Evolutionary conservation across 129 eudicot species (phyloP).

Genomic region (Tanacetum coccineum): DNA sequence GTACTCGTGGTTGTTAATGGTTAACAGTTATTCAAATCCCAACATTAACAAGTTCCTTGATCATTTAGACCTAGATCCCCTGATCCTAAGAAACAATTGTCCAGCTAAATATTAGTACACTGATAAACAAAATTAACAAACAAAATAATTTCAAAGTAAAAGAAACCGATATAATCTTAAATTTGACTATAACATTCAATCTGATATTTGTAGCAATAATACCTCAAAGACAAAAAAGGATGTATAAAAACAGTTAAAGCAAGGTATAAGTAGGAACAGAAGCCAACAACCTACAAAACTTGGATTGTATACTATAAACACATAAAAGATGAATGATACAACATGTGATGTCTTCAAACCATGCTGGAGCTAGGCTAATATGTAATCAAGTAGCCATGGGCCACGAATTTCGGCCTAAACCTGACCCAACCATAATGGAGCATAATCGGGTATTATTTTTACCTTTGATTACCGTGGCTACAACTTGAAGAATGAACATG

Average conservation of each 20-base stretch:
- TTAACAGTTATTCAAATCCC: too few species aligned
- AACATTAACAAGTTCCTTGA: too few species aligned
- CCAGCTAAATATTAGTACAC: not conserved
- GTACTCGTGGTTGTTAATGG: too few species aligned
- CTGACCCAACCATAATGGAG: constrained; percentile 76
- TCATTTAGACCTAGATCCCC: too few species aligned
- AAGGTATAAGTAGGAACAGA: constrained; percentile 9
- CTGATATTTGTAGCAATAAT: constrained; percentile 13
- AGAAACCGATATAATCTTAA: not conserved
- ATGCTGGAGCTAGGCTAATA: constrained; percentile 3
- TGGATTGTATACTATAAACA: constrained; percentile 23
- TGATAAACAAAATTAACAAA: too few species aligned
- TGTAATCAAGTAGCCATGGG: constrained; percentile 39
- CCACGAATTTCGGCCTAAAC: constrained; percentile 55
- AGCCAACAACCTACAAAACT: constrained; percentile 31
- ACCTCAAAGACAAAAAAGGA: not conserved
- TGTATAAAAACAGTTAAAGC: not conserved
- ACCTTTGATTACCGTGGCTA: constrained; percentile 44
- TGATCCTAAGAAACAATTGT: not conserved
- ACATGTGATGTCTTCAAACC: constrained; percentile 17
- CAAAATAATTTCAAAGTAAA: not conserved
- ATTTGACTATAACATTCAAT: not conserved
- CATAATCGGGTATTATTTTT: constrained; percentile 37
- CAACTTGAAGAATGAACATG: constrained; percentile 77
- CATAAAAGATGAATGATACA: constrained; percentile 21